Conservation (phyloP, 2,329 filamentous ascomycete genomes). For the Mollisia scopiformis region DNA sequence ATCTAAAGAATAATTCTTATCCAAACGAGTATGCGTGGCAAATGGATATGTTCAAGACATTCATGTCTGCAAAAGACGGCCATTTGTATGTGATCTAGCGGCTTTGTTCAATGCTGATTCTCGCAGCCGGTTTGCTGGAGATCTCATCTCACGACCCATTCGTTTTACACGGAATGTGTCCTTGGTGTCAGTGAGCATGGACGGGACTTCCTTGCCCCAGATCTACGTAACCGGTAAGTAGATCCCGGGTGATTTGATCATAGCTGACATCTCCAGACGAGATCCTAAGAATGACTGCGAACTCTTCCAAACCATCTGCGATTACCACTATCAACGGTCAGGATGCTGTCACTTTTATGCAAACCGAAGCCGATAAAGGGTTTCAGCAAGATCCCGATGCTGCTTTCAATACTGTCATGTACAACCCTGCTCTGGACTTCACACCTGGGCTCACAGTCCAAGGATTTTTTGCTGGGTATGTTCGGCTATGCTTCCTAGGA, state of each 20-base stretch:
- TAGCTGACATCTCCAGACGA: not conserved
- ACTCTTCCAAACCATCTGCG: not conserved
- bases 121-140: not conserved
- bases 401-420: not conserved
- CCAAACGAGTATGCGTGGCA: not conserved
- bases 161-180: not conserved
- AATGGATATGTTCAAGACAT: not conserved
- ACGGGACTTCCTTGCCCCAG: not conserved
- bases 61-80: not conserved
- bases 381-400: constrained; percentile 1
- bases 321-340: not conserved
- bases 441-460: not conserved
- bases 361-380: not conserved
- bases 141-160: not conserved
- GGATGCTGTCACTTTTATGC: not conserved
- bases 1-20: not conserved
- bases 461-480: not conserved
- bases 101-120: not conserved
- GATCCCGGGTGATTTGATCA: not conserved
- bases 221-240: not conserved
- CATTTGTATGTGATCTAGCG: not conserved
- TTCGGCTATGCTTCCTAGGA: not conserved
- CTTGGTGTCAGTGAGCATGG: not conserved
- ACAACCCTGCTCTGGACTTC: not conserved
- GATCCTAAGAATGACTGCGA: not conserved